Evolutionary conservation across 2,329 filamentous ascomycete genomes (phyloP), one percentile per base, ranked within the genome.

Genomic region (Calonectria ilicicola): DNA sequence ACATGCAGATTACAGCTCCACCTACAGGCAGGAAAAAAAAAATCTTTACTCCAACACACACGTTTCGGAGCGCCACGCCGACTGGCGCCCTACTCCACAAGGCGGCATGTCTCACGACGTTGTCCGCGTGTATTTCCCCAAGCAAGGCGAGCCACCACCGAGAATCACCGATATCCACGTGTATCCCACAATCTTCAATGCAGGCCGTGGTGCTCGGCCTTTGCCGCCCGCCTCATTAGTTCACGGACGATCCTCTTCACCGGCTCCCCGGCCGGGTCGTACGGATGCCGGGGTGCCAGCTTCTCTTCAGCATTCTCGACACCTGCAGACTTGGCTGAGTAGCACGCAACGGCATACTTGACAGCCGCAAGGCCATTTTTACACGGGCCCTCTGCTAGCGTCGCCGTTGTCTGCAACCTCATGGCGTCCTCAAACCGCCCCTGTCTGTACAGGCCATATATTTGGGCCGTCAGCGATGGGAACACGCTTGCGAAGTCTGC

Each of bases 291-390:
- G 0, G 91, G 91, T 80, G 83, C 84, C 81, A 93, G 80, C 82
- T 89, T 89, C 80, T 87, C 85, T 81, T 88, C 88, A 2, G 91
- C 90, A 2, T 87, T 88, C 71, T 89, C 87, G 44, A 94, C 89
- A 0, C 91, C 91, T 1, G 92, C 92, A 65, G 83, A 81, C 69
- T 82, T 86, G 2, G 91, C 93, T 40, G 90, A 90, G 75, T 88
- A 90, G 38, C 91, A 82, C 3, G 90, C 88, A 0, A 91, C 91
- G 0, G 92, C 93, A 79, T 92, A 93, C 83, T 94, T 94, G n/a
- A 90, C 91, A 2, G 87, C 86, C 10, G 91, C 91, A 76, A 94
- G 92, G 7, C 92, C 92, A 14, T 87, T 87, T 83, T 94, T 94
- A 78, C 89, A 90, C 1, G 90, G 89, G 69, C 89, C 89, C 81